phyloP scores from a whole-genome alignment of 1,284 basidiomycete species.

The Ganoderma sp. region DNA sequence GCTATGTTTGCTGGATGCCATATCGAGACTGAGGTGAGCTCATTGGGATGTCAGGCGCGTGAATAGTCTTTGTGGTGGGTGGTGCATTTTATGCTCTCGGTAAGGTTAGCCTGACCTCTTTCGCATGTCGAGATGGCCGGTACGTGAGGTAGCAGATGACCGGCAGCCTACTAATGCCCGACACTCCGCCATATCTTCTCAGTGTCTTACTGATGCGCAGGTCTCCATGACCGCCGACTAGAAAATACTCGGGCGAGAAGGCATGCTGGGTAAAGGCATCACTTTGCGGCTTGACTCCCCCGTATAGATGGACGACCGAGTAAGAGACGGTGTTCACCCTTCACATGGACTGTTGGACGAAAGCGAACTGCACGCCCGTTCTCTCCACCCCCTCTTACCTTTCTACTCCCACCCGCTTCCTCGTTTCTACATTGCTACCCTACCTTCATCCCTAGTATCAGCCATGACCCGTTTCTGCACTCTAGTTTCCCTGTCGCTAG shows the following conservation, averaged over 20 bases:
- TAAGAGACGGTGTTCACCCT: background rate
- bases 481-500: constrained; percentile 27
- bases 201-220: no score
- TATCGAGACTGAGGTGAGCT: background rate
- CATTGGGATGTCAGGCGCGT: background rate
- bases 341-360: background rate
- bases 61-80: background rate
- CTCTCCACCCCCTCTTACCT: background rate
- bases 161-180: background rate
- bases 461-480: constrained; percentile 26
- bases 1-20: background rate
- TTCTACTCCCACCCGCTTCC: background rate
- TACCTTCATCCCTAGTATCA: constrained; percentile 10
- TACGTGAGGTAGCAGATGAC: background rate
- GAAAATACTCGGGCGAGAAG: background rate
- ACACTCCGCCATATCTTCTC: no score
- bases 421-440: background rate
- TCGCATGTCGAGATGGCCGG: background rate
- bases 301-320: background rate
- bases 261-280: background rate
- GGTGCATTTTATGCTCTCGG: background rate
- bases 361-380: background rate
- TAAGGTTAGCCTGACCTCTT: background rate
- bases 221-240: background rate
- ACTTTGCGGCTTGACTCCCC: no score